A percentile compares a stretch with the other conserved stretches of the same genome.
Conservation (phyloP, 106 monocot genomes). For the Iris macrosiphon region DNA sequence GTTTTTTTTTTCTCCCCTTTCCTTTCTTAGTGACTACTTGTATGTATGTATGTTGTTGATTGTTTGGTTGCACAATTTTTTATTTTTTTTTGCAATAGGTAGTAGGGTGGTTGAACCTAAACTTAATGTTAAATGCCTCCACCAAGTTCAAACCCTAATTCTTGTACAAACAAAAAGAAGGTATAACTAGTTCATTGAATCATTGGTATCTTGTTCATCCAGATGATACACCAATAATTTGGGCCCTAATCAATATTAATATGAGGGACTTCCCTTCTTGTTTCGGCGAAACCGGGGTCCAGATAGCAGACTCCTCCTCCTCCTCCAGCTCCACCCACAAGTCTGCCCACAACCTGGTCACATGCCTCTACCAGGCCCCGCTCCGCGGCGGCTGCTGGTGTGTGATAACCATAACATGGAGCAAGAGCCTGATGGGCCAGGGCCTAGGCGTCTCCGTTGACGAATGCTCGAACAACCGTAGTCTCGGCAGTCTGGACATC, state of each 20-base stretch:
- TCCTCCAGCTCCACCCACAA: slow-evolving; percentile 12
- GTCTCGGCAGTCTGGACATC: slow-evolving; percentile 19
- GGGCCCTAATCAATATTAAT: background rate
- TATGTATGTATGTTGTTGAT: too few species aligned
- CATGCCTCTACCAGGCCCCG: slow-evolving; percentile 51
- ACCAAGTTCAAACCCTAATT: too few species aligned
- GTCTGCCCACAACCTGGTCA: slow-evolving; percentile 45
- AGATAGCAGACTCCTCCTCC: slow-evolving; percentile 51
- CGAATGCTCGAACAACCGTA: slow-evolving; percentile 18
- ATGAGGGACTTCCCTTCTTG: slow-evolving; percentile 92
- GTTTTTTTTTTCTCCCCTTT: too few species aligned
- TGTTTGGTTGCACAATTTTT: too few species aligned
- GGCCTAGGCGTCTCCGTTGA: slow-evolving; percentile 47
- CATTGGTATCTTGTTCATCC: too few species aligned
- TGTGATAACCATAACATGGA: slow-evolving; percentile 60
- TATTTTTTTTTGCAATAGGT: too few species aligned
- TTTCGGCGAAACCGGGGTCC: slow-evolving; percentile 75
- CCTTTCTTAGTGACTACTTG: too few species aligned
- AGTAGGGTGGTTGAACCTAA: too few species aligned
- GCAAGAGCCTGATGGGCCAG: slow-evolving; percentile 66
- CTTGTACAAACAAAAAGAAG: too few species aligned
- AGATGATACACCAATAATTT: too few species aligned
- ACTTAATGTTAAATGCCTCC: too few species aligned
- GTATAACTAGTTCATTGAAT: too few species aligned
- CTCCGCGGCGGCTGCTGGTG: slow-evolving; percentile 19